phyloP scores from a whole-genome alignment of 129 eudicot species.

The Chrysanthemum lavandulifolium region DNA sequence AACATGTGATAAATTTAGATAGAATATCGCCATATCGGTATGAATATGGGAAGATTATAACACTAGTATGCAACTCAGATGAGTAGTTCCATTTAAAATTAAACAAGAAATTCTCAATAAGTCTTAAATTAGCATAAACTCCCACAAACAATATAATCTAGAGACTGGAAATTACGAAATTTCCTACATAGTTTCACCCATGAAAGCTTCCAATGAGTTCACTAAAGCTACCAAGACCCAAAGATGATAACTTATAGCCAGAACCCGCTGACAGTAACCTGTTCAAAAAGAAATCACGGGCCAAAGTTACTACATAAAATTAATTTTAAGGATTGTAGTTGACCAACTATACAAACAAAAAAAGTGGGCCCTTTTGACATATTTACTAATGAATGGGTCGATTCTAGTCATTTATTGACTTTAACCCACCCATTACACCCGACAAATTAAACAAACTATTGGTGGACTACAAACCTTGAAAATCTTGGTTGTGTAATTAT shows the following conservation, averaged over 20 bases:
- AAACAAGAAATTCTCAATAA: not conserved
- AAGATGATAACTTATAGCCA: not conserved
- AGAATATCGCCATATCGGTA: too few species aligned
- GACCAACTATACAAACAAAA: not conserved
- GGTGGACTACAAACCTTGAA: too few species aligned
- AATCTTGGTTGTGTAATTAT: too few species aligned
- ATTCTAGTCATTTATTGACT: too few species aligned
- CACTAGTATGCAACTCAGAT: not conserved
- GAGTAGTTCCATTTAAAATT: not conserved
- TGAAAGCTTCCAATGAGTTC: too few species aligned
- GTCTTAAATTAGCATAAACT: conserved; percentile 10
- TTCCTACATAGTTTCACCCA: too few species aligned
- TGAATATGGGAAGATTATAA: too few species aligned
- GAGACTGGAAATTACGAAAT: too few species aligned
- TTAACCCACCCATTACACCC: too few species aligned
- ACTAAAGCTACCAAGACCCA: not conserved
- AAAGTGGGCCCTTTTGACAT: not conserved
- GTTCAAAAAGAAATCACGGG: not conserved
- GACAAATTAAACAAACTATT: too few species aligned
- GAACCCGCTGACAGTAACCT: not conserved
- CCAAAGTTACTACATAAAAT: not conserved
- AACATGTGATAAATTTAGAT: too few species aligned
- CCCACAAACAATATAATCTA: not conserved
- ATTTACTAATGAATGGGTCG: not conserved
- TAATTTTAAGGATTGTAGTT: not conserved